A percentile compares a stretch with the other conserved stretches of the same genome.
These are phyloP conservation scores for Mytilinidion resinicola DNA, from an alignment of 495 filamentous ascomycete genomes.

Conservation along the genomic window DNA sequence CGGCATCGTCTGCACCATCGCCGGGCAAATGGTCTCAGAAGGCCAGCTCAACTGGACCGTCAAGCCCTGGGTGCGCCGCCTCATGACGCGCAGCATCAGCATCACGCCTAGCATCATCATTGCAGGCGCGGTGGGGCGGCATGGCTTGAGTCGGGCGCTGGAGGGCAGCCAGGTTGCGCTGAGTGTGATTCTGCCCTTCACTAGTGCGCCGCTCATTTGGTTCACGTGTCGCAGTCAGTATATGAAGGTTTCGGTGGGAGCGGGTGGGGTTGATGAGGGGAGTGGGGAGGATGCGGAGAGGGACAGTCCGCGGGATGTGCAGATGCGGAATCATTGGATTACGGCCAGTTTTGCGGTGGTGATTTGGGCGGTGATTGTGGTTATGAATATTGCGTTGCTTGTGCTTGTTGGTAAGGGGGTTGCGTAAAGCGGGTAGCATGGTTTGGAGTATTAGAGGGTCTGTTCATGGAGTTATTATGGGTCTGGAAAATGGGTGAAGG, in stretches of 20 bases:
- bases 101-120: constrained; percentile 80
- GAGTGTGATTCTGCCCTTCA: constrained; percentile 74
- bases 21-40: constrained; percentile 77
- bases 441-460: background rate
- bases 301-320: constrained; percentile 8
- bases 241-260: constrained; percentile 57
- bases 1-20: constrained; percentile 77
- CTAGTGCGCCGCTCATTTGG: constrained; percentile 76
- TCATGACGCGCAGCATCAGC: constrained; percentile 65
- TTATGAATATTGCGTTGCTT: constrained; percentile 39
- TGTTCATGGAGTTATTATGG: no score
- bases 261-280: constrained; percentile 1
- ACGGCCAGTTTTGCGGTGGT: constrained; percentile 31
- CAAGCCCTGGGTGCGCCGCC: constrained; percentile 63
- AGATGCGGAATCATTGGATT: constrained; percentile 36
- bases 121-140: constrained; percentile 65
- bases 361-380: constrained; percentile 37
- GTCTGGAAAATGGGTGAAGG: no score
- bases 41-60: constrained; percentile 68
- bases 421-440: constrained; percentile 2
- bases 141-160: constrained; percentile 66
- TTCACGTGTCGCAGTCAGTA: constrained; percentile 77
- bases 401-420: constrained; percentile 29
- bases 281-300: background rate
- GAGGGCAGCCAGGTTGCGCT: constrained; percentile 75